Evolutionary conservation across 208 protist species (phyloP), one percentile per base, ranked within the genome.

Genomic region (Crithidia thermophila): DNA sequence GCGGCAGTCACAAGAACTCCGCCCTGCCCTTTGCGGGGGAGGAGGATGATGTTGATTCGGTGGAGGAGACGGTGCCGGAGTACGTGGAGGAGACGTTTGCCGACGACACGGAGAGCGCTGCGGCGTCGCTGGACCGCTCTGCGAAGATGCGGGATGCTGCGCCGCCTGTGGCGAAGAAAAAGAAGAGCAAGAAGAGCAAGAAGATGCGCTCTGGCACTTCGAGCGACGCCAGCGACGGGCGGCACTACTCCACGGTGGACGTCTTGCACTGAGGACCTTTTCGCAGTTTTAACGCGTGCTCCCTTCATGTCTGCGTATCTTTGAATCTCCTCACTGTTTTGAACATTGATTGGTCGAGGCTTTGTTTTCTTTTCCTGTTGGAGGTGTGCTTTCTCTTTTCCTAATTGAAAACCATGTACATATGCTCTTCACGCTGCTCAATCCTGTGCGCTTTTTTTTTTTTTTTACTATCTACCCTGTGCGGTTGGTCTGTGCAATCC

Each of bases 211-310:
- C 25, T 16, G 45, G 3, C 27, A 18, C 7, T 13, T 16, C 20
- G 3, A 18, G 1, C 1, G 20, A 43, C 46, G 5, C 18, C 7
- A 31, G 34, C 31, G 18, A 11, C 5, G 55, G 18, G 25, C 36
- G 34, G 2, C 65, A 52, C 39, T 60, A 72, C 57, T 50, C 21
- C 23, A 52, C 37, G 11, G 49, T 73, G 42, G 40, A 61, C 40
- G 47, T 33, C 4, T 27, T 61, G 6, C 23, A 36, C 30, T n/a
- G 31, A 64, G 11, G n/a, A n/a, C n/a, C n/a, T n/a, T n/a, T n/a
- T n/a, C n/a, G n/a, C n/a, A n/a, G n/a, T n/a, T n/a, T n/a, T n/a
- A n/a, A n/a, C n/a, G n/a, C n/a, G n/a, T n/a, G n/a, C n/a, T n/a
- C n/a, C n/a, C n/a, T n/a, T n/a, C n/a, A n/a, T n/a, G n/a, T n/a